phyloP scores from a whole-genome alignment of 2,329 filamentous ascomycete genomes.

The Fusarium pininemorale region DNA sequence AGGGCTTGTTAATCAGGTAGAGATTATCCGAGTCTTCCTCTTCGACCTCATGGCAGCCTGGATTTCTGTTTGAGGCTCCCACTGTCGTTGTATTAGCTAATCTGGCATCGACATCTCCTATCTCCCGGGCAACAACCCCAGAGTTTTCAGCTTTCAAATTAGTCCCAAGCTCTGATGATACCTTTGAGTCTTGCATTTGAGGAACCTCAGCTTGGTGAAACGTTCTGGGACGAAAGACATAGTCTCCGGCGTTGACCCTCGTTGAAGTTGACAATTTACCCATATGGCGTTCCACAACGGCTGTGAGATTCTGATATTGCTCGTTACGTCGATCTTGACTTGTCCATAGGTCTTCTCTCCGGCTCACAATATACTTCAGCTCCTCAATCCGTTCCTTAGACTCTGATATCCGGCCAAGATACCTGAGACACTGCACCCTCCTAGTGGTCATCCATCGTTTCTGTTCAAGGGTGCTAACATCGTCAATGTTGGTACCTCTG shows the following conservation, averaged over 20 bases:
- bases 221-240: neutral
- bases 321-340: neutral
- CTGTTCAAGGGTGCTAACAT: neutral
- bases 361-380: neutral
- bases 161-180: neutral
- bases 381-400: neutral
- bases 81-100: neutral
- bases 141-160: neutral
- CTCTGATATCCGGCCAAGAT: neutral
- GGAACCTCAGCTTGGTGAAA: neutral
- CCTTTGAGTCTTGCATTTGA: neutral
- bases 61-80: neutral
- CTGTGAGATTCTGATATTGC: neutral
- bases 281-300: neutral
- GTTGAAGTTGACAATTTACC: neutral
- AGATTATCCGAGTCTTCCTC: neutral
- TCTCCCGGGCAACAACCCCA: neutral
- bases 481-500: neutral
- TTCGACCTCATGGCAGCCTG: neutral
- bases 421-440: neutral
- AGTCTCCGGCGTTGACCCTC: neutral
- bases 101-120: neutral
- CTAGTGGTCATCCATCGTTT: neutral
- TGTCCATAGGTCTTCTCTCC: neutral
- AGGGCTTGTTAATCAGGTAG: neutral